Conservation (phyloP, 352 stramenopile genomes). For the Globisporangium heterothallicum region DNA sequence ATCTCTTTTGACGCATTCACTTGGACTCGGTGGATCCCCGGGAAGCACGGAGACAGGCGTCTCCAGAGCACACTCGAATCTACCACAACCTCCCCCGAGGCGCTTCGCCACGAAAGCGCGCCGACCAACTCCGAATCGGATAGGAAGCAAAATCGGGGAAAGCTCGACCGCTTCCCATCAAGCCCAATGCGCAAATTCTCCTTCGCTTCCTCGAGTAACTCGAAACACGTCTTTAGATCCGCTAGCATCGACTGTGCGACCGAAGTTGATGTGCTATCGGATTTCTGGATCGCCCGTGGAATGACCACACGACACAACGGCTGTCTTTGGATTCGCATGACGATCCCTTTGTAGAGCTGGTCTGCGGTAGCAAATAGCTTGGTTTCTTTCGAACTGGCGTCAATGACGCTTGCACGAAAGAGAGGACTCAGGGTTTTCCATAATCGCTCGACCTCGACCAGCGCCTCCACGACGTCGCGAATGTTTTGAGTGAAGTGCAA, state of each 20-base stretch:
- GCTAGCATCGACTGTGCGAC: conserved; percentile 15
- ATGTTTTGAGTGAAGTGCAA: conserved; percentile 41
- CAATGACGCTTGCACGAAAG: conserved; percentile 46
- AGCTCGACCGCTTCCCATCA: conserved; percentile 43
- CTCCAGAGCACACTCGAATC: conserved; percentile 32
- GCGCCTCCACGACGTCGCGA: conserved; percentile 27
- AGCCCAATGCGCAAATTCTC: conserved; percentile 40
- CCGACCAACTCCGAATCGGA: conserved; percentile 53
- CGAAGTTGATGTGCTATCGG: background rate
- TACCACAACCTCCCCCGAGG: background rate
- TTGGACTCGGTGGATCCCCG: conserved; percentile 39
- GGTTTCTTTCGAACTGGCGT: conserved; percentile 32
- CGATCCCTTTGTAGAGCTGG: conserved; percentile 26
- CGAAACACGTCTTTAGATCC: conserved; percentile 29
- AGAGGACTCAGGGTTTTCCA: conserved; percentile 50
- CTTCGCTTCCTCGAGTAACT: conserved; percentile 39
- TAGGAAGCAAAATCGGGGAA: conserved; percentile 67
- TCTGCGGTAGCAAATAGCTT: conserved; percentile 39
- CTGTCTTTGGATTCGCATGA: conserved; percentile 21
- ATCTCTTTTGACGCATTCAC: conserved; percentile 50
- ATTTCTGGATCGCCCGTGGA: conserved; percentile 7
- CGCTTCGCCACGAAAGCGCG: conserved; percentile 23
- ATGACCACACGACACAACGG: conserved; percentile 35
- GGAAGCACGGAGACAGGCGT: conserved; percentile 50
- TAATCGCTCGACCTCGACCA: conserved; percentile 31